Conservation (phyloP, 1,284 basidiomycete species). For the Rhodotorula sp. region DNA sequence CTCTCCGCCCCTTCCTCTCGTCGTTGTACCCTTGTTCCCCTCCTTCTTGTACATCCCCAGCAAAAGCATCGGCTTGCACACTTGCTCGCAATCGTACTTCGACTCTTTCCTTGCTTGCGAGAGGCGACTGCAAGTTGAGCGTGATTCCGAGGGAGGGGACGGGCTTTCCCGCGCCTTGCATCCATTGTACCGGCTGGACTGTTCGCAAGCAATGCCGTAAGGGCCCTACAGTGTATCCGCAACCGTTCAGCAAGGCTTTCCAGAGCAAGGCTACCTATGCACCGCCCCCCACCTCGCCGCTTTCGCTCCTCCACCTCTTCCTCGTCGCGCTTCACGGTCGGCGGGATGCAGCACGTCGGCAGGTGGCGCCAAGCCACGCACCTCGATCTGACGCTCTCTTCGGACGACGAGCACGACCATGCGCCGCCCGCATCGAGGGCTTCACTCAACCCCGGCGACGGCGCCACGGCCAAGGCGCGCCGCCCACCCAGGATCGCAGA, state of each 20-base stretch:
- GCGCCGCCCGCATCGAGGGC: not conserved
- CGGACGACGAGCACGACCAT: not conserved
- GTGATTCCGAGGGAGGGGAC: too few species aligned
- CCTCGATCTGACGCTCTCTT: conserved; percentile 5
- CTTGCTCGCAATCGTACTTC: not conserved
- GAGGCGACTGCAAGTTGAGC: too few species aligned
- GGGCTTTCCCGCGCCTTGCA: too few species aligned
- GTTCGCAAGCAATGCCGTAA: too few species aligned
- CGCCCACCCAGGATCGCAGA: conserved; percentile 5
- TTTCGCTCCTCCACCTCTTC: not conserved
- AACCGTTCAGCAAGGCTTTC: too few species aligned
- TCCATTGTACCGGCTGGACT: too few species aligned
- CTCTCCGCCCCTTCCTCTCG: not conserved
- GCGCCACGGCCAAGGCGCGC: not conserved
- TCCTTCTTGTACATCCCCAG: not conserved
- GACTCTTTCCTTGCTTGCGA: not conserved
- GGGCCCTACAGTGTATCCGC: too few species aligned
- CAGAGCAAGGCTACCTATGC: too few species aligned
- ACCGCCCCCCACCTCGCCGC: not conserved
- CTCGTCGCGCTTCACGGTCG: not conserved
- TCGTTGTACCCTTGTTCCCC: not conserved
- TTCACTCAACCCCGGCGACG: not conserved
- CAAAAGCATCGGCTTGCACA: not conserved
- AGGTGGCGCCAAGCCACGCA: not conserved
- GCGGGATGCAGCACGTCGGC: not conserved